Conservation (phyloP, 2,329 filamentous ascomycete species). For the Ophiostoma perfectum region DNA sequence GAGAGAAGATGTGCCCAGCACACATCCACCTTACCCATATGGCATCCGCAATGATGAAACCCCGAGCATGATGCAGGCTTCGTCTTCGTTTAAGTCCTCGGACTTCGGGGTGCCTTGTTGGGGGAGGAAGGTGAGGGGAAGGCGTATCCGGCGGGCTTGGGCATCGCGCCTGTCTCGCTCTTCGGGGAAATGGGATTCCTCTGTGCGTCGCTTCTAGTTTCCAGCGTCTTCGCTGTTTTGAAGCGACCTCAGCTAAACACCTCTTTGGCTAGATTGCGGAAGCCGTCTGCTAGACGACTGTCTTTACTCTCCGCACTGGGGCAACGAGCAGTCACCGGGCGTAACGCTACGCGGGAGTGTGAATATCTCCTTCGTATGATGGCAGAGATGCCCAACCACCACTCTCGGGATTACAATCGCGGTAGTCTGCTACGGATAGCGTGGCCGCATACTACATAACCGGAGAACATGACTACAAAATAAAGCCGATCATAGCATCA, state of each 20-base stretch:
- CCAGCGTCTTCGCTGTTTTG: too few species aligned
- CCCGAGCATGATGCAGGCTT: neutral
- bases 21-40: too few species aligned
- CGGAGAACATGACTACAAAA: neutral
- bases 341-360: neutral
- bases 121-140: conserved; percentile 6
- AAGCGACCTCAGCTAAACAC: neutral
- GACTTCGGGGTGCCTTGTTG: neutral
- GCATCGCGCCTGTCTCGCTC: neutral
- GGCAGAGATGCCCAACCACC: neutral
- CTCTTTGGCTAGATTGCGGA: neutral
- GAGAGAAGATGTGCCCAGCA: too few species aligned
- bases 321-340: neutral
- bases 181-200: conserved; percentile 2
- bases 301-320: neutral
- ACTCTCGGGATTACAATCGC: neutral
- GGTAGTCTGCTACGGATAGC: neutral
- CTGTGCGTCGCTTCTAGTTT: neutral
- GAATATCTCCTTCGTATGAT: too few species aligned
- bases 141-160: neutral
- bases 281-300: neutral
- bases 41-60: neutral
- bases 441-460: too few species aligned
- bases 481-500: neutral
- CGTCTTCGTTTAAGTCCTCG: neutral